Evolutionary conservation across 2,329 filamentous ascomycete species (phyloP).

Genomic region (Diplodia scrobiculata): DNA sequence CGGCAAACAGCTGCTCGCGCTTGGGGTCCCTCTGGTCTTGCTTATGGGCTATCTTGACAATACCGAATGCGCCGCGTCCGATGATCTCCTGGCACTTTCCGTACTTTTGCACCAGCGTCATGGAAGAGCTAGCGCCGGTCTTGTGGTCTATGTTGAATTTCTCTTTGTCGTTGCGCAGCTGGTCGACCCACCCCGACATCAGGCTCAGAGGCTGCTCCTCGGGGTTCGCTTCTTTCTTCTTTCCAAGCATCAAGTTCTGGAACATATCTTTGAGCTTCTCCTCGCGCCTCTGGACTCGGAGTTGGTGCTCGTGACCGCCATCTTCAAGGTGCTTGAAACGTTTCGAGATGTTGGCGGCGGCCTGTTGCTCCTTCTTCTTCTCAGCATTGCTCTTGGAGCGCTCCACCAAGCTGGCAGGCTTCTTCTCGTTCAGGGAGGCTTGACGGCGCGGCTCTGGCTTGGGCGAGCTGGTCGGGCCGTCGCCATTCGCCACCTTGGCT

Average conservation of each 20-base stretch:
- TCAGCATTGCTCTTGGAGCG: constrained; percentile 31
- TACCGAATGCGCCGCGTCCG: constrained; percentile 92
- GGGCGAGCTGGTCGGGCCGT: constrained; percentile 32
- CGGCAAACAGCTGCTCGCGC: constrained; percentile 87
- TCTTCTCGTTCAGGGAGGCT: constrained; percentile 37
- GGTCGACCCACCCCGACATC: constrained; percentile 95
- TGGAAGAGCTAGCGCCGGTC: constrained; percentile 70
- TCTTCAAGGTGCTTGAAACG: constrained; percentile 63
- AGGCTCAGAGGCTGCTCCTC: constrained; percentile 82
- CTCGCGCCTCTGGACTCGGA: constrained; percentile 87
- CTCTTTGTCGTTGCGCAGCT: constrained; percentile 84
- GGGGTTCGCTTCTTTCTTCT: constrained; percentile 71
- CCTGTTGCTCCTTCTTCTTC: constrained; percentile 37
- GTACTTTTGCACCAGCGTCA: constrained; percentile 90
- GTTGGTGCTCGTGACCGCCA: constrained; percentile 80
- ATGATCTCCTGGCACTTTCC: constrained; percentile 98
- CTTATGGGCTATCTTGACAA: constrained; percentile 97
- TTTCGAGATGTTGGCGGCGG: constrained; percentile 37
- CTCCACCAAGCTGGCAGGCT: constrained; percentile 8
- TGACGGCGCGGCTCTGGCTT: constrained; percentile 40
- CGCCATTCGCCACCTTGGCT: constrained; percentile 37
- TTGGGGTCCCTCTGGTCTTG: constrained; percentile 75
- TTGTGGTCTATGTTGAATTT: constrained; percentile 73
- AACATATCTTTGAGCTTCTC: constrained; percentile 95
- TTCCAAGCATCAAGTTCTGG: constrained; percentile 76